Conservation (phyloP, 441 rosid genomes). For the Rhodomyrtus psidioides region DNA sequence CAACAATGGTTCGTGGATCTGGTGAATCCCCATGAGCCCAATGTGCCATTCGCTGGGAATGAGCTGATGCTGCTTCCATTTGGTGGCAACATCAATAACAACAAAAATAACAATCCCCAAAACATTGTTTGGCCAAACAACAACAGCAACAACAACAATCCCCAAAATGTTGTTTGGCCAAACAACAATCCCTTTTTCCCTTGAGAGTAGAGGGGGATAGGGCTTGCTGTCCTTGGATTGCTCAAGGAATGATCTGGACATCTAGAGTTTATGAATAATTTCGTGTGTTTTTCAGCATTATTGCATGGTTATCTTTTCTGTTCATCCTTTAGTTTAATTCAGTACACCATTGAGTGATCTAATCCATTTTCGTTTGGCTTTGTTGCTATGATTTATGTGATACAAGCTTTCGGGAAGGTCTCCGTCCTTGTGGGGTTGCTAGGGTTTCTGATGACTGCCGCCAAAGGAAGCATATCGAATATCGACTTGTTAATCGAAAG, state of each 20-base stretch:
- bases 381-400: not conserved
- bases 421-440: not conserved
- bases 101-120: not conserved
- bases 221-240: not conserved
- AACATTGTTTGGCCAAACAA: conserved; percentile 5
- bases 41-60: conserved; percentile 12
- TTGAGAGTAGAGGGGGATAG: not conserved
- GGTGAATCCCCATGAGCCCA: conserved; percentile 6
- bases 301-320: not conserved
- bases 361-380: not conserved
- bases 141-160: not conserved
- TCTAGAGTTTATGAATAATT: not conserved
- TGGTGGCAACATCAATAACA: not conserved
- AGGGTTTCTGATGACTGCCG: too few relatives aligned
- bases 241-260: not conserved
- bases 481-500: too few relatives aligned
- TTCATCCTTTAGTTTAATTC: not conserved
- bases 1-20: conserved; percentile 23
- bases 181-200: not conserved
- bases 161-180: not conserved
- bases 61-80: conserved; percentile 14
- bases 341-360: not conserved
- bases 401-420: not conserved
- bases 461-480: too few relatives aligned
- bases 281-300: not conserved